phyloP scores from a whole-genome alignment of 1,284 basidiomycete genomes.

The Thelephora terrestris region DNA sequence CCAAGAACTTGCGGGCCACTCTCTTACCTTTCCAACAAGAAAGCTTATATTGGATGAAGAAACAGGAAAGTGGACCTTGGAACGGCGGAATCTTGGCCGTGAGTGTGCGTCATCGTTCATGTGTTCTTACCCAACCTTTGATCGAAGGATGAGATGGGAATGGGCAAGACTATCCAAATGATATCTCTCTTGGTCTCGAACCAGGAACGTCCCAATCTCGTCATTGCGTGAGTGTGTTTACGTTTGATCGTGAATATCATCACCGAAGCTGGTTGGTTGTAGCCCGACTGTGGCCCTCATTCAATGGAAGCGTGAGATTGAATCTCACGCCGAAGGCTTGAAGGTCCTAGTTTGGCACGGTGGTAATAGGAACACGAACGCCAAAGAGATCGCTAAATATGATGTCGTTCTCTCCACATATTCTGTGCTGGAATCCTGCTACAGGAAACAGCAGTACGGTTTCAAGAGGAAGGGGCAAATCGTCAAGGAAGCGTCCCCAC shows the following conservation, averaged over 20 bases:
- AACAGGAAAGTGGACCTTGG: slow-evolving; percentile 88
- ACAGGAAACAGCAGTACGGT: slow-evolving; percentile 87
- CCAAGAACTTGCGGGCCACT: slow-evolving; percentile 64
- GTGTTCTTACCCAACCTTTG: not conserved
- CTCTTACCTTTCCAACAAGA: slow-evolving; percentile 84
- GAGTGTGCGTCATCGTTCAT: slow-evolving; percentile 19
- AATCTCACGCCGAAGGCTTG: slow-evolving; percentile 68
- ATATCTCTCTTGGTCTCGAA: slow-evolving; percentile 85
- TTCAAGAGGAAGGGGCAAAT: slow-evolving; percentile 83
- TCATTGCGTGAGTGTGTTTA: slow-evolving; percentile 64
- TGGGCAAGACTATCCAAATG: slow-evolving; percentile 99
- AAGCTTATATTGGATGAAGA: slow-evolving; percentile 91
- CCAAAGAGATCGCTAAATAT: slow-evolving; percentile 66
- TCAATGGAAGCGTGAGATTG: slow-evolving; percentile 98
- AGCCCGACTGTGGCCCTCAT: slow-evolving; percentile 95
- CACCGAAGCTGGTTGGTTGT: slow-evolving; percentile 1
- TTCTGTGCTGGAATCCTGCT: slow-evolving; percentile 85
- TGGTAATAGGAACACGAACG: slow-evolving; percentile 50
- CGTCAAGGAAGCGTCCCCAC: slow-evolving; percentile 80
- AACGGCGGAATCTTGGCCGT: slow-evolving; percentile 90
- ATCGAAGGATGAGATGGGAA: slow-evolving; percentile 82
- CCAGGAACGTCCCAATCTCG: slow-evolving; percentile 71
- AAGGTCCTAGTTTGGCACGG: slow-evolving; percentile 93
- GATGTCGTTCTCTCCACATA: slow-evolving; percentile 84
- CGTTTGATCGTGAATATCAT: not conserved